phyloP scores from a whole-genome alignment of 176 grass and related monocot genomes.

The Phyllostachys edulis region DNA sequence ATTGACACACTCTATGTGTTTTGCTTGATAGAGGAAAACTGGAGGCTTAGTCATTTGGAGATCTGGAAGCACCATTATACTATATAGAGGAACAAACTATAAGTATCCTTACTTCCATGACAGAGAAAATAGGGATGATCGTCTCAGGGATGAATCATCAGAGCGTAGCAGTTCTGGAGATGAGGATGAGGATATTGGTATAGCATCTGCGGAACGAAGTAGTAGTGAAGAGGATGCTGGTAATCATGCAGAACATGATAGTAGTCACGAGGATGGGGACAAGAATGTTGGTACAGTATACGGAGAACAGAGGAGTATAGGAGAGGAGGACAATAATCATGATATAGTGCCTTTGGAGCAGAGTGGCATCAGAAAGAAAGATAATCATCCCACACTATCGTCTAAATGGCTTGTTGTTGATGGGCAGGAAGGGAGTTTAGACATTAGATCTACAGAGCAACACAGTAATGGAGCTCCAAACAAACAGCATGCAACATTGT shows the following conservation, averaged over 20 bases:
- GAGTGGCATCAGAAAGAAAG: slow-evolving; percentile 5
- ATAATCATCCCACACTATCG: background rate
- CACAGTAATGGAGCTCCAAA: slow-evolving; percentile 17
- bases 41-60: slow-evolving; percentile 60
- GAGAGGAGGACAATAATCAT: slow-evolving; percentile 3
- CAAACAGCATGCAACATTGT: slow-evolving; percentile 27
- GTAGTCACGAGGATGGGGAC: background rate
- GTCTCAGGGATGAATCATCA: slow-evolving; percentile 33
- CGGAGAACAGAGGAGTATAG: slow-evolving; percentile 4
- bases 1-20: too few relatives aligned
- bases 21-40: too few relatives aligned
- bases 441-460: background rate
- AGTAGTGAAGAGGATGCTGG: slow-evolving; percentile 5
- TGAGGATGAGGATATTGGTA: slow-evolving; percentile 24
- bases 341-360: background rate
- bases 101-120: slow-evolving; percentile 73
- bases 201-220: background rate
- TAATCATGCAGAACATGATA: slow-evolving; percentile 19
- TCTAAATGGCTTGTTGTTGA: slow-evolving; percentile 20
- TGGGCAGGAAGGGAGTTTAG: background rate
- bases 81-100: slow-evolving; percentile 85
- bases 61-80: slow-evolving; percentile 79
- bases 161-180: slow-evolving; percentile 33
- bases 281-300: background rate
- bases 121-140: slow-evolving; percentile 19